phyloP scores from a whole-genome alignment of 2,329 filamentous ascomycete species.

The Apiospora saccharicola region DNA sequence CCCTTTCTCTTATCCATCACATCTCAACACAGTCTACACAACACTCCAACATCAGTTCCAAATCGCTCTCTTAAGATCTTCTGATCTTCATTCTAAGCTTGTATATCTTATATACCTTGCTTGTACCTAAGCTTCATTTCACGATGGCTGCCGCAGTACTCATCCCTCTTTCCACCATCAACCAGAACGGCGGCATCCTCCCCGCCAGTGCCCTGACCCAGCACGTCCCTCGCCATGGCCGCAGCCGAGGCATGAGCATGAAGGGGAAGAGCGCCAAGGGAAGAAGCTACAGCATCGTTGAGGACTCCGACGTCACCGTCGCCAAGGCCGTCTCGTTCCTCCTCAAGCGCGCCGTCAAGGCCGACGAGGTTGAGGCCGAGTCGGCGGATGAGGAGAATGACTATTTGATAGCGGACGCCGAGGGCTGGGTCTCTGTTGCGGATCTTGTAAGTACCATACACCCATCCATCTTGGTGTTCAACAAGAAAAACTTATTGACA shows the following conservation, averaged over 20 bases:
- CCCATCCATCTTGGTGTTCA: background rate
- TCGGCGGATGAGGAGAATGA: conserved; percentile 40
- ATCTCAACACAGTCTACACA: background rate
- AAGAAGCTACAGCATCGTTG: conserved; percentile 50
- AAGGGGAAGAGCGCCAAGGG: conserved; percentile 46
- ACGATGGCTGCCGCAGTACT: conserved; percentile 46
- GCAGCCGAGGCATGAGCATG: conserved; percentile 49
- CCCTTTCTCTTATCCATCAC: conserved; percentile 10
- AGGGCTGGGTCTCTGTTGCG: conserved; percentile 50
- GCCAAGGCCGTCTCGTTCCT: conserved; percentile 51
- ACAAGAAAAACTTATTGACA: conserved; percentile 22
- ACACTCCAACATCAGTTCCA: background rate
- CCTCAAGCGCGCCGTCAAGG: conserved; percentile 48
- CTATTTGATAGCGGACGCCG: conserved; percentile 45
- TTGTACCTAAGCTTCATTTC: conserved; percentile 13
- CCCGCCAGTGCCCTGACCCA: conserved; percentile 45
- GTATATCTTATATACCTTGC: conserved; percentile 13
- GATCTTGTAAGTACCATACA: conserved; percentile 45
- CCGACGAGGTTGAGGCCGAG: conserved; percentile 42
- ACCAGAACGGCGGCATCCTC: conserved; percentile 45
- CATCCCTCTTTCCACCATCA: conserved; percentile 44
- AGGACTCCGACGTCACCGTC: conserved; percentile 49
- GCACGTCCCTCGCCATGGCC: conserved; percentile 46
- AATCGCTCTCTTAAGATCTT: background rate
- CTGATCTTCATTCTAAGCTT: background rate